These are phyloP conservation scores for Scytalidium lignicola DNA, from an alignment of 2,329 filamentous ascomycete genomes.

Conservation along the genomic window DNA sequence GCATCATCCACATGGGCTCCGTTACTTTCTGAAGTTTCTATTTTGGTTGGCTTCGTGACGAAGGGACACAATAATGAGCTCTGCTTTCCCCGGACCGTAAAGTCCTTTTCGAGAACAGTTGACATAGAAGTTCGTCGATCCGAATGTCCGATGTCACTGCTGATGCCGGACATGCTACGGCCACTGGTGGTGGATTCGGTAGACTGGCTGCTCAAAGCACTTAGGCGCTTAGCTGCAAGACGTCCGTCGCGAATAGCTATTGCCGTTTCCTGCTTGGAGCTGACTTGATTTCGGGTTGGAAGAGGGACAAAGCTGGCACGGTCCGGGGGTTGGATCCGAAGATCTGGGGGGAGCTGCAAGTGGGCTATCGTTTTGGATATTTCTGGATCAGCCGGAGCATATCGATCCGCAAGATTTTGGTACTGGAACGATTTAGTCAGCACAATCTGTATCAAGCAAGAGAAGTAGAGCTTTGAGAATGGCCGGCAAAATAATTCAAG, in stretches of 20 bases:
- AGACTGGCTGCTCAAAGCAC: slow-evolving; percentile 37
- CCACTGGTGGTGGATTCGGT: slow-evolving; percentile 37
- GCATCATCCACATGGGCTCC: slow-evolving; percentile 6
- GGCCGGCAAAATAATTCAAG: slow-evolving; percentile 30
- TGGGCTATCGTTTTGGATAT: slow-evolving; percentile 63
- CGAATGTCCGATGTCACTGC: slow-evolving; percentile 33
- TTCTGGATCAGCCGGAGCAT: slow-evolving; percentile 59
- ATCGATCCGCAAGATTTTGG: slow-evolving; percentile 61
- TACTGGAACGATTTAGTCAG: slow-evolving; percentile 42
- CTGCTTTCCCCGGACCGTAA: slow-evolving; percentile 78
- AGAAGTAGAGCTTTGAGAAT: too few relatives aligned
- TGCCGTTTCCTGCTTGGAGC: slow-evolving; percentile 52
- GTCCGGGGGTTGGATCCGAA: slow-evolving; percentile 20
- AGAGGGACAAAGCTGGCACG: slow-evolving; percentile 25
- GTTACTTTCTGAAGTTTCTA: slow-evolving; percentile 32
- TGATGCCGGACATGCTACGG: slow-evolving; percentile 34
- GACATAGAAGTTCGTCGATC: slow-evolving; percentile 51
- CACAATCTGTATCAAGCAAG: slow-evolving; percentile 1
- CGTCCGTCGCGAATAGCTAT: slow-evolving; percentile 60
- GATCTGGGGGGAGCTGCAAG: slow-evolving; percentile 56
- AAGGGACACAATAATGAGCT: slow-evolving; percentile 81
- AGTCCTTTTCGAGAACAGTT: slow-evolving; percentile 77
- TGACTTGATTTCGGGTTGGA: slow-evolving; percentile 19
- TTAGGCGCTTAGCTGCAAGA: slow-evolving; percentile 49
- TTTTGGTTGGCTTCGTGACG: slow-evolving; percentile 41